Evolutionary conservation across 2,329 filamentous ascomycete genomes (phyloP), one percentile per base, ranked within the genome.

Genomic region (Phyllosticta paracitricarpa): DNA sequence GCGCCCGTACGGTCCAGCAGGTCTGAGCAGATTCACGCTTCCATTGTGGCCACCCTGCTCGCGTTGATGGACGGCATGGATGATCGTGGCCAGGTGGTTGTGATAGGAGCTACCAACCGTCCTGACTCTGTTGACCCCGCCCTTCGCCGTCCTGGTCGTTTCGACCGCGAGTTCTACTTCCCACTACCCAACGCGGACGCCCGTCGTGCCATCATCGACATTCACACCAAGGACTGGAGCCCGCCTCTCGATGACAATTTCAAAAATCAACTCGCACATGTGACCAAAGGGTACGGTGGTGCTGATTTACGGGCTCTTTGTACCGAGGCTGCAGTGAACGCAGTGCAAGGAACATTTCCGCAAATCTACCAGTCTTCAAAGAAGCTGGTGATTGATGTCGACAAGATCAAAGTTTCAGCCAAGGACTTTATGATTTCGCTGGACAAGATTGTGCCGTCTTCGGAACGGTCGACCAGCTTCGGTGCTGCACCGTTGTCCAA

Each of bases 41-140:
- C 93, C 2, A 99, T 99, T 65, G 93, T 97, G 14, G 95, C 92
- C 1, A 97, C 92, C 1, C 77, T 97, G n/a, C 79, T 97, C 63
- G 92, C 92, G 0, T 76, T 97, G 68, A 97, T 97, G 92, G 92
- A 97, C 73, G 92, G 92, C 65, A 97, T 97, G 92, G 93, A 97
- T 70, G 92, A 91, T n/a, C 87, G 92, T 72, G 93, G 93, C 30
- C 94, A 99, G 74, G 94, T 99, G 63, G 96, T 99, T 71, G 92
- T 99, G 40, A 97, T 99, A 69, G 94, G 94, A 66, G 94, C 94
- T n/a, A 99, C 93, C 62, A 99, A 99, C 73, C 86, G 93, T 65
- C 93, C 94, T 0, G 93, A 97, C 74, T 96, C 94, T 58, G 92
- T 99, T 64, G 93, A 99, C 73, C 93, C 93, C 66, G 93, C 93